These are phyloP conservation scores for Ricinus communis DNA, from an alignment of 345 rosid genomes.

Conservation along the genomic window DNA sequence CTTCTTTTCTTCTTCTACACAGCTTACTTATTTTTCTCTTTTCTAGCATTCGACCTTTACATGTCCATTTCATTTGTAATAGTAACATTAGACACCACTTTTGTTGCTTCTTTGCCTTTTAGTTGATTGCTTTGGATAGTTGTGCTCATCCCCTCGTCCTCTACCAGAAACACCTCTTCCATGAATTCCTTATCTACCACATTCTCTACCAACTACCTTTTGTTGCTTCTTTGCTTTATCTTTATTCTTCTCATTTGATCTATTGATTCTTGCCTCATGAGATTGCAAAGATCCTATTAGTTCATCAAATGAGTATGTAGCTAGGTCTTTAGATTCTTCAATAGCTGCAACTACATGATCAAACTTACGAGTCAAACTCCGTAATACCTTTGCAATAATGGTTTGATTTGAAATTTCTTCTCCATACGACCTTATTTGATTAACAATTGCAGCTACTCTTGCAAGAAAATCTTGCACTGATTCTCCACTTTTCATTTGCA, in stretches of 20 bases:
- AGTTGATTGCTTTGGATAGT: too few relatives aligned
- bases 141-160: too few relatives aligned
- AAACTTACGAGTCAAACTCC: conserved; percentile 4
- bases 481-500: neutral
- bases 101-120: neutral
- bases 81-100: neutral
- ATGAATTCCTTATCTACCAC: neutral
- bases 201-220: neutral
- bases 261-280: neutral
- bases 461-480: neutral
- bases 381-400: neutral
- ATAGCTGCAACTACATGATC: conserved; percentile 5
- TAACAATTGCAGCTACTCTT: neutral
- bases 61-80: neutral
- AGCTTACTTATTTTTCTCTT: neutral
- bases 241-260: neutral
- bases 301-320: neutral
- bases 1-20: neutral
- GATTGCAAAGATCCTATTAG: neutral
- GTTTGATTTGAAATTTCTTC: neutral
- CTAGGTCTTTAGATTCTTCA: neutral
- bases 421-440: neutral
- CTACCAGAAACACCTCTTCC: neutral
- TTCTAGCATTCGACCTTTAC: neutral
- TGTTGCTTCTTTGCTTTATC: neutral